phyloP scores from a whole-genome alignment of 2,329 filamentous ascomycete genomes.

The Xylaria sp. region DNA sequence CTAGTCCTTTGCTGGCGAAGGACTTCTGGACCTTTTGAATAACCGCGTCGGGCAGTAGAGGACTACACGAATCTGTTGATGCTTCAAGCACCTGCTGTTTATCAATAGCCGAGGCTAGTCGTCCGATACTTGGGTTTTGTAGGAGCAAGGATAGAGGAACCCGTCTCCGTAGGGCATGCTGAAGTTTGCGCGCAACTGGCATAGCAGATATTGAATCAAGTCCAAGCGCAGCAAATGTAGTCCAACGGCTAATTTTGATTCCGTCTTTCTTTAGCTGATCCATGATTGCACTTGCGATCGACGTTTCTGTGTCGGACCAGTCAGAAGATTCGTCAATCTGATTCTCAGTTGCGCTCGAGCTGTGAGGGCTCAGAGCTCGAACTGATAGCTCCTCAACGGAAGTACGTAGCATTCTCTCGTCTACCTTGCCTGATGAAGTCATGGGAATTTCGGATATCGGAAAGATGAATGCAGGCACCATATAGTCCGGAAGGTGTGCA shows the following conservation, averaged over 20 bases:
- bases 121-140: slow-evolving; percentile 60
- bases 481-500: slow-evolving; percentile 62
- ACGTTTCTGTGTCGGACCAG: slow-evolving; percentile 52
- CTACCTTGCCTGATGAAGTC: slow-evolving; percentile 69
- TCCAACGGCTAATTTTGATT: slow-evolving; percentile 52
- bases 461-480: slow-evolving; percentile 71
- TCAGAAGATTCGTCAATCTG: slow-evolving; percentile 32
- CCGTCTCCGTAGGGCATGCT: slow-evolving; percentile 38
- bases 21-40: slow-evolving; percentile 29
- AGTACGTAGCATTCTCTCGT: slow-evolving; percentile 50
- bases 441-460: slow-evolving; percentile 65
- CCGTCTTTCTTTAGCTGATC: slow-evolving; percentile 42
- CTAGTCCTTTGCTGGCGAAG: slow-evolving; percentile 31
- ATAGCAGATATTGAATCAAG: slow-evolving; percentile 83
- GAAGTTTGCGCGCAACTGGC: slow-evolving; percentile 55
- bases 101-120: slow-evolving; percentile 44
- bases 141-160: slow-evolving; percentile 65
- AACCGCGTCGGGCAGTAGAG: slow-evolving; percentile 26
- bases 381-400: slow-evolving; percentile 44
- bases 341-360: slow-evolving; percentile 29
- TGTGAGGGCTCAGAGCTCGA: slow-evolving; percentile 38
- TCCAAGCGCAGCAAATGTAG: slow-evolving; percentile 72
- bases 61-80: neutral
- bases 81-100: neutral
- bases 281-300: slow-evolving; percentile 52